phyloP scores from a whole-genome alignment of 2,329 filamentous ascomycete species.

The Aspergillus proliferans region DNA sequence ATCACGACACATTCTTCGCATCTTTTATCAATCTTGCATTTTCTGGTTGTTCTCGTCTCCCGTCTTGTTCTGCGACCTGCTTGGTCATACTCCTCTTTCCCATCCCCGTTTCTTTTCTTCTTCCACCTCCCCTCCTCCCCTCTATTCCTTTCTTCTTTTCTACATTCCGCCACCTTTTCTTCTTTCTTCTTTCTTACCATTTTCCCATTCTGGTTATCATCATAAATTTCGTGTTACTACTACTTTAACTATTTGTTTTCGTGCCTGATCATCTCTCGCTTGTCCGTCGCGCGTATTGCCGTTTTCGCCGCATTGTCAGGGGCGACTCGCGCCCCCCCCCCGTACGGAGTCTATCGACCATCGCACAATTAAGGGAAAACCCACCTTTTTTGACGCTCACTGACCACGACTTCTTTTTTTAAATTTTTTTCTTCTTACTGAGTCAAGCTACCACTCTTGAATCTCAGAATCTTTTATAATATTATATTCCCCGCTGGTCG shows the following conservation, averaged over 20 bases:
- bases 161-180: conserved; percentile 15
- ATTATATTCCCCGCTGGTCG: not conserved
- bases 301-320: conserved; percentile 1
- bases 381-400: not conserved
- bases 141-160: conserved; percentile 12
- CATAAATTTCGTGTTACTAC: conserved; percentile 3
- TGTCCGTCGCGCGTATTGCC: conserved; percentile 2
- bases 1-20: too few relatives aligned
- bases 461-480: too few relatives aligned
- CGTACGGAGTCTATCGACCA: not conserved
- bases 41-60: conserved; percentile 3
- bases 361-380: not conserved
- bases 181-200: conserved; percentile 3
- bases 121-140: conserved; percentile 7
- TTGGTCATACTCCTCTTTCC: conserved; percentile 7
- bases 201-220: conserved; percentile 10
- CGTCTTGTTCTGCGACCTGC: conserved; percentile 5
- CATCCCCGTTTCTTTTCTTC: conserved; percentile 16
- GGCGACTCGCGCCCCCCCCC: not conserved
- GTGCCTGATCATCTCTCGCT: conserved; percentile 1
- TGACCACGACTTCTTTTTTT: conserved; percentile 4
- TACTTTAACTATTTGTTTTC: conserved; percentile 2
- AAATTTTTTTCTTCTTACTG: not conserved
- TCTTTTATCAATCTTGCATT: too few relatives aligned
- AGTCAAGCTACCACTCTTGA: too few relatives aligned